Conservation (phyloP, 192 early-diverging fungal species). For the Coemansia sp. region DNA sequence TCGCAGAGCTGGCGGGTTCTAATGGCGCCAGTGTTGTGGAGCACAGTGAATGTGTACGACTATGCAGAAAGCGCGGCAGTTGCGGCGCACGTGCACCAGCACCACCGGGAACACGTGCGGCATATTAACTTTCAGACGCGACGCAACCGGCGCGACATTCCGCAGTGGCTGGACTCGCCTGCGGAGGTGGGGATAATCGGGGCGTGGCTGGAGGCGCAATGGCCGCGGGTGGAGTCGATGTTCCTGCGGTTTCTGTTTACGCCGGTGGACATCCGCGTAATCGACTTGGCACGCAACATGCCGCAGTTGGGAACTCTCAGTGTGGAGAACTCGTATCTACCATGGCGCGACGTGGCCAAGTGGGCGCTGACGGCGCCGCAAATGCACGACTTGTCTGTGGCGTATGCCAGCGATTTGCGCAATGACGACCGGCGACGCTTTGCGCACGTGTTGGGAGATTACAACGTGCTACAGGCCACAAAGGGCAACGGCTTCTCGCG, state of each 20-base stretch:
- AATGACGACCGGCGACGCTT: slow-evolving; percentile 43
- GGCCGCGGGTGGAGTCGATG: slow-evolving; percentile 43
- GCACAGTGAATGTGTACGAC: slow-evolving; percentile 45
- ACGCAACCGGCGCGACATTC: slow-evolving; percentile 39
- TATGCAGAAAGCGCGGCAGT: slow-evolving; percentile 23
- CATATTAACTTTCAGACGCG: slow-evolving; percentile 45
- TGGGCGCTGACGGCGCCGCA: slow-evolving; percentile 39
- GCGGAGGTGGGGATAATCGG: slow-evolving; percentile 52
- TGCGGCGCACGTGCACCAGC: slow-evolving; percentile 38
- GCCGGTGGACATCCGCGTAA: slow-evolving; percentile 48
- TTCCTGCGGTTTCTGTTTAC: slow-evolving; percentile 51
- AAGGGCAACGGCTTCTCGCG: slow-evolving; percentile 35
- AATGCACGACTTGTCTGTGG: slow-evolving; percentile 44
- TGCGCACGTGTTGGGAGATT: slow-evolving; percentile 49
- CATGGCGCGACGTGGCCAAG: slow-evolving; percentile 54
- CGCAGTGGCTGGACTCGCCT: slow-evolving; percentile 52
- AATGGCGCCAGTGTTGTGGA: slow-evolving; percentile 49
- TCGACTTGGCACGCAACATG: slow-evolving; percentile 49
- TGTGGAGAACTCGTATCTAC: slow-evolving; percentile 56
- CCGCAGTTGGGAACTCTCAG: slow-evolving; percentile 22
- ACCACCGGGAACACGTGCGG: slow-evolving; percentile 45
- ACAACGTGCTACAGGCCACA: slow-evolving; percentile 50
- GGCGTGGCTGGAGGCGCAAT: slow-evolving; percentile 50
- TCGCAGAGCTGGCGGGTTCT: slow-evolving; percentile 55
- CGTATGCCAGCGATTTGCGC: slow-evolving; percentile 43